Conservation (phyloP, 176 grass and related monocot genomes). For the Panicum miliaceum region DNA sequence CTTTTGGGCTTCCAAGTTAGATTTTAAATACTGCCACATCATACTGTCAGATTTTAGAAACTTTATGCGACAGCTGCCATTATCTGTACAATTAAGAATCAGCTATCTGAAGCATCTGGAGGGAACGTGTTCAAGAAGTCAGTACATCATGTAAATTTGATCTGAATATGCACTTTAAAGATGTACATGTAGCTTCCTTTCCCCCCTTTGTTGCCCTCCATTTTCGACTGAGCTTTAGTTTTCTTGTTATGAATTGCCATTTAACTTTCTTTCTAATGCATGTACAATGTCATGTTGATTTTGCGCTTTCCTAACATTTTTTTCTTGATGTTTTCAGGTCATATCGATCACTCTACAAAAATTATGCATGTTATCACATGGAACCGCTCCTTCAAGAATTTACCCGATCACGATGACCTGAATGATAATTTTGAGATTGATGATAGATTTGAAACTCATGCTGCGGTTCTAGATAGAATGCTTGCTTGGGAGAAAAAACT, state of each 20-base stretch:
- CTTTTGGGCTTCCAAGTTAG: not conserved
- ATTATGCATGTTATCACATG: constrained; percentile 98
- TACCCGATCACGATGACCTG: constrained; percentile 64
- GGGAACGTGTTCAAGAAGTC: not conserved
- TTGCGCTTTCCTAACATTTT: constrained; percentile 18
- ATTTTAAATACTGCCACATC: constrained; percentile 1
- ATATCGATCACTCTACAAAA: constrained; percentile 89
- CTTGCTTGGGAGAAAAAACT: constrained; percentile 99
- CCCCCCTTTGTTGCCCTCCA: not conserved
- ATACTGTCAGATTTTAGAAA: not conserved
- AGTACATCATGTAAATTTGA: not conserved
- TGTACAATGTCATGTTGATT: not conserved
- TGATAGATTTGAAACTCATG: constrained; percentile 81
- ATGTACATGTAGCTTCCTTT: not conserved
- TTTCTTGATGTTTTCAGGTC: constrained; percentile 58
- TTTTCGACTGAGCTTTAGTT: constrained; percentile 19
- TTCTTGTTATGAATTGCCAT: constrained; percentile 13
- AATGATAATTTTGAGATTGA: constrained; percentile 66
- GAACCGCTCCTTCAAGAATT: constrained; percentile 90
- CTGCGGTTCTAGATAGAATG: constrained; percentile 87
- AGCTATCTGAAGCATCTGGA: not conserved
- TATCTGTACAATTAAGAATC: constrained; percentile 3
- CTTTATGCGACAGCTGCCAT: not conserved
- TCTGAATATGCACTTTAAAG: not conserved
- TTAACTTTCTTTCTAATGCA: constrained; percentile 1